A percentile compares a stretch with the other conserved stretches of the same genome.
phyloP scores from a whole-genome alignment of 1,284 basidiomycete species.

The Schizopora paradoxa region DNA sequence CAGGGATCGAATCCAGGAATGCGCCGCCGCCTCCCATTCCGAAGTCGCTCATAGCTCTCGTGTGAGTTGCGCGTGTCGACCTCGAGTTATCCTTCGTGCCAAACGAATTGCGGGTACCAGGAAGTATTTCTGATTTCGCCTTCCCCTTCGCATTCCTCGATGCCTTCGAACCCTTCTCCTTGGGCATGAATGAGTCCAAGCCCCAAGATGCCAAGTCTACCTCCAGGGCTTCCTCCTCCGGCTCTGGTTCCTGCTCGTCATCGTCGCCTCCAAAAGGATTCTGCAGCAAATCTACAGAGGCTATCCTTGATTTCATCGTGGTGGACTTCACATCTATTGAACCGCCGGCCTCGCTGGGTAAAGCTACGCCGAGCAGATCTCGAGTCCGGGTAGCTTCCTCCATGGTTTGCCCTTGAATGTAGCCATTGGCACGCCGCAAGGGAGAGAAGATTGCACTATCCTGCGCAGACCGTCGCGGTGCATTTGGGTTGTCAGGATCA shows the following conservation, averaged over 20 bases:
- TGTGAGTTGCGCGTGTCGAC: constrained; percentile 31
- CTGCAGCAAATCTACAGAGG: constrained; percentile 55
- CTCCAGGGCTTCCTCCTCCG: constrained; percentile 51
- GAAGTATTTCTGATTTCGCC: constrained; percentile 44
- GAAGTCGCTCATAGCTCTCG: constrained; percentile 59
- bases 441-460: constrained; percentile 80
- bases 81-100: constrained; percentile 42
- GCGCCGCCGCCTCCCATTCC: constrained; percentile 45
- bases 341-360: constrained; percentile 52
- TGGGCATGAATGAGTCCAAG: constrained; percentile 66
- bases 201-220: constrained; percentile 82
- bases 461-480: constrained; percentile 58
- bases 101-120: constrained; percentile 43
- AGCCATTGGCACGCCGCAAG: constrained; percentile 47
- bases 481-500: constrained; percentile 57
- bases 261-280: constrained; percentile 69
- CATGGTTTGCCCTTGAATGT: constrained; percentile 32
- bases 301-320: constrained; percentile 28
- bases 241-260: constrained; percentile 37
- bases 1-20: constrained; percentile 35
- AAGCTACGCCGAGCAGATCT: constrained; percentile 62
- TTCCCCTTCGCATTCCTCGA: constrained; percentile 38
- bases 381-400: constrained; percentile 41
- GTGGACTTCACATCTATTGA: constrained; percentile 46
- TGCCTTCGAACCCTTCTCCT: constrained; percentile 33